phyloP scores from a whole-genome alignment of 768 basidiomycete genomes.

The Russula olivacea region DNA sequence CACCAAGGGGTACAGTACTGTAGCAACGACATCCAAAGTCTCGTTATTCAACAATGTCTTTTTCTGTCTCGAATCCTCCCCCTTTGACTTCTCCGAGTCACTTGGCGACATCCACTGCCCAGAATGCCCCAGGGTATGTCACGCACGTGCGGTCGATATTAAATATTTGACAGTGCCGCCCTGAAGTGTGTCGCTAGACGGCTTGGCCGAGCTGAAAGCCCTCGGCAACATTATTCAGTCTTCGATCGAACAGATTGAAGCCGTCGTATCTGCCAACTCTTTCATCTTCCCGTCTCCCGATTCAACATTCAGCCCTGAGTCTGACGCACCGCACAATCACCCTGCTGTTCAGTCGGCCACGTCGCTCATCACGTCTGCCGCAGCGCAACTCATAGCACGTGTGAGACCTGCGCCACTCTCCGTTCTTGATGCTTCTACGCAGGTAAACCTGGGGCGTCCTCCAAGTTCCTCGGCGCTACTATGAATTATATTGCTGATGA shows the following conservation, averaged over 20 bases:
- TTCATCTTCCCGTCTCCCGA: conserved; percentile 4
- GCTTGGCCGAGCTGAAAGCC: conserved; percentile 4
- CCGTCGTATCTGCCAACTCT: background rate
- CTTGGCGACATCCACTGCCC: too few relatives aligned
- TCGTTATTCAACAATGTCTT: too few relatives aligned
- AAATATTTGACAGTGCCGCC: background rate
- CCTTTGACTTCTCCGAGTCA: too few relatives aligned
- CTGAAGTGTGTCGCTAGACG: background rate
- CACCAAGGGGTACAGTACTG: too few relatives aligned
- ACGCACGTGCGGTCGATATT: background rate
- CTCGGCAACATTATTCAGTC: conserved; percentile 15
- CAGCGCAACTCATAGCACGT: conserved; percentile 2
- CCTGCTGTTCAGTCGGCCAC: conserved; percentile 5
- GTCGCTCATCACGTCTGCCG: conserved; percentile 9
- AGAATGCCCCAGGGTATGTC: background rate
- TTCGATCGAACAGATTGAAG: conserved; percentile 4
- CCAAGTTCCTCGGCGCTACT: too few relatives aligned
- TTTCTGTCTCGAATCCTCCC: too few relatives aligned
- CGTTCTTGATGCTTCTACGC: background rate
- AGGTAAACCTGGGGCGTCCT: background rate
- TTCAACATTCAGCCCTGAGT: background rate
- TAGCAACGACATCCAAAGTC: too few relatives aligned
- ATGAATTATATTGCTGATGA: background rate
- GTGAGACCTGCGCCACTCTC: conserved; percentile 7
- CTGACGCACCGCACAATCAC: conserved; percentile 4